Percentiles rank a stretch among this genome's conserved stretches.
phyloP scores from a whole-genome alignment of 305 asterid species.

The Fraxinus xanthoxyloides region DNA sequence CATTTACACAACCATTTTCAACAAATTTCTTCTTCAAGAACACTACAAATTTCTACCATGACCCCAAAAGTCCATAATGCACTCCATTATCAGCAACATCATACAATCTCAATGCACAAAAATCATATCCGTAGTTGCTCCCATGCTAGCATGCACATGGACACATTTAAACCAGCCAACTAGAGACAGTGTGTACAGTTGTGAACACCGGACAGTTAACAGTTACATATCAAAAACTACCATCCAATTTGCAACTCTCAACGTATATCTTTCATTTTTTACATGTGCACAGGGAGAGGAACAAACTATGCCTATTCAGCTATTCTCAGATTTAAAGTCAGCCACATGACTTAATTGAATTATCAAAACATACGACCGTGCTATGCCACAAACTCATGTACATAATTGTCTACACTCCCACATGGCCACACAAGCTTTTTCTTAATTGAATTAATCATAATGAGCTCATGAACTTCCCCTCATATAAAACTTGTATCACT shows the following conservation, averaged over 20 bases:
- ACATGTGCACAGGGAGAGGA: not conserved
- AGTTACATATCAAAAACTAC: constrained; percentile 30
- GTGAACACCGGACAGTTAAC: constrained; percentile 45
- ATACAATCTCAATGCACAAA: not conserved
- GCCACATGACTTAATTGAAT: not conserved
- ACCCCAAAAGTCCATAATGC: not conserved
- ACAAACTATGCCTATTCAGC: not conserved
- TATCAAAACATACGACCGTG: not conserved
- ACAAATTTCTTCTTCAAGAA: not conserved
- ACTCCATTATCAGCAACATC: not conserved
- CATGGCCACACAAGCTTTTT: not conserved
- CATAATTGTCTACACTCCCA: not conserved
- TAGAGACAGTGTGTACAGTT: not conserved
- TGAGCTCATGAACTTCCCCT: not conserved
- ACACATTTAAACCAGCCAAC: not conserved
- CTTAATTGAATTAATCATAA: not conserved
- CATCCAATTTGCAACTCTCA: not conserved
- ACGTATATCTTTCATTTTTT: not conserved
- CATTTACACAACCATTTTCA: not conserved
- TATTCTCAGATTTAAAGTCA: not conserved
- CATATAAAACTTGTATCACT: not conserved
- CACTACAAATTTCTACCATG: not conserved
- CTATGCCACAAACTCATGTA: not conserved
- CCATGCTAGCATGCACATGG: not conserved
- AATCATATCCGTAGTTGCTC: not conserved